Evolutionary conservation across 495 filamentous ascomycete genomes (phyloP).

Genomic region (Trichocladium antarcticum): DNA sequence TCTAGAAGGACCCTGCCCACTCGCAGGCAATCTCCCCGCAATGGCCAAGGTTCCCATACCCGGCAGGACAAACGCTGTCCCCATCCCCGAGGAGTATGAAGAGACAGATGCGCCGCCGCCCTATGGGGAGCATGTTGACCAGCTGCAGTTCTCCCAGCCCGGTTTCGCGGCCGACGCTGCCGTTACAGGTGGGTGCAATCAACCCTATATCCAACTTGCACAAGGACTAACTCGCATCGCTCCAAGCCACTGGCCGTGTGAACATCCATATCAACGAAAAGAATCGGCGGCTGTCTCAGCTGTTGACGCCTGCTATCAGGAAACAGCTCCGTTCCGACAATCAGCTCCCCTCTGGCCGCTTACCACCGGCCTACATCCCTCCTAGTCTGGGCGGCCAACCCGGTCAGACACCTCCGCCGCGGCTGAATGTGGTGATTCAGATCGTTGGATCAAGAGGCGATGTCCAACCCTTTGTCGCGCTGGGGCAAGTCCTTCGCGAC

Average conservation of each 20-base stretch:
- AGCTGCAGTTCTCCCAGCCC: conserved; percentile 38
- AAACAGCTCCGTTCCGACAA: conserved; percentile 43
- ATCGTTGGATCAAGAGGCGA: conserved; percentile 68
- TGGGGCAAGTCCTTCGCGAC: conserved; percentile 58
- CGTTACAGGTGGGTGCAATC: conserved; percentile 30
- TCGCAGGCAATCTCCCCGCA: too few relatives aligned
- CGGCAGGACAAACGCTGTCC: conserved; percentile 15
- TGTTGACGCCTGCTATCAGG: conserved; percentile 55
- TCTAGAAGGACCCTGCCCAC: too few relatives aligned
- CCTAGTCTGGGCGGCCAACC: conserved; percentile 47
- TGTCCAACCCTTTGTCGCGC: conserved; percentile 63
- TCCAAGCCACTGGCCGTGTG: conserved; percentile 53
- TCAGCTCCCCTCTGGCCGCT: conserved; percentile 25
- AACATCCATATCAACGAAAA: conserved; percentile 65
- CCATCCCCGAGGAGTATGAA: conserved; percentile 19
- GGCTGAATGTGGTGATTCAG: conserved; percentile 65
- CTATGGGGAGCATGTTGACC: conserved; percentile 36
- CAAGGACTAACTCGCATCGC: not conserved
- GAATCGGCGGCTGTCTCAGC: conserved; percentile 48
- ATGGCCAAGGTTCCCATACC: not conserved
- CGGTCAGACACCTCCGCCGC: conserved; percentile 45
- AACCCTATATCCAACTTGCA: too few relatives aligned
- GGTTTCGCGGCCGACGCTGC: conserved; percentile 39
- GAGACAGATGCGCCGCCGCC: conserved; percentile 30
- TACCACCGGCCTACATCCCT: conserved; percentile 51